These are phyloP conservation scores for Thermothelomyces thermophilus DNA, from an alignment of 2,329 filamentous ascomycete genomes.

Conservation along the genomic window DNA sequence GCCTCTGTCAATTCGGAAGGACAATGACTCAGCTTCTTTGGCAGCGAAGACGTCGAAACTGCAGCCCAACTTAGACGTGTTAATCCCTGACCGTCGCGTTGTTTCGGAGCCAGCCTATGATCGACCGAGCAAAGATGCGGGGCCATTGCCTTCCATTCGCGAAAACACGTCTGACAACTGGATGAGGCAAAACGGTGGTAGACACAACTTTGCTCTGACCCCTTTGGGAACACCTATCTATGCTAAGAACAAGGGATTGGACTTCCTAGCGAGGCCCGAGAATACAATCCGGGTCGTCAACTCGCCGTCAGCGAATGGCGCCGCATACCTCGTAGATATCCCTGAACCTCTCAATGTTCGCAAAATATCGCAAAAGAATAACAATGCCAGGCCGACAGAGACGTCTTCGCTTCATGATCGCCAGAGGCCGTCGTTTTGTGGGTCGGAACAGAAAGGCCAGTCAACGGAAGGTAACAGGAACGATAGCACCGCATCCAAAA, in stretches of 20 bases:
- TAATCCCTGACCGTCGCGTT: slow-evolving; percentile 36
- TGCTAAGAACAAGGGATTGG: slow-evolving; percentile 33
- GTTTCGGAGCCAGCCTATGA: slow-evolving; percentile 47
- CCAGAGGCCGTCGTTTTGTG: slow-evolving; percentile 3
- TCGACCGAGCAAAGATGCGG: slow-evolving; percentile 33
- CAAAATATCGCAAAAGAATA: slow-evolving; percentile 27
- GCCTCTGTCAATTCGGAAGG: slow-evolving; percentile 17
- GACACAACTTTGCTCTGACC: slow-evolving; percentile 41
- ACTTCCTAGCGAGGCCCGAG: slow-evolving; percentile 41
- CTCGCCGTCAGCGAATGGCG: slow-evolving; percentile 37
- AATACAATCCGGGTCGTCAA: slow-evolving; percentile 51
- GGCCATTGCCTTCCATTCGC: slow-evolving; percentile 43
- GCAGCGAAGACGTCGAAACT: slow-evolving; percentile 23
- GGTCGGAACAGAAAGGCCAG: slow-evolving; percentile 3
- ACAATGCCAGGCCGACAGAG: slow-evolving; percentile 2
- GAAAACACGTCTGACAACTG: slow-evolving; percentile 34
- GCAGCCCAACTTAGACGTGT: slow-evolving; percentile 13
- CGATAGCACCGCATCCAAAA: slow-evolving; percentile 28
- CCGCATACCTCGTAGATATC: slow-evolving; percentile 29
- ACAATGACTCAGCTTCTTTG: slow-evolving; percentile 16
- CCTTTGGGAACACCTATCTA: slow-evolving; percentile 30
- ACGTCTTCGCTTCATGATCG: not conserved
- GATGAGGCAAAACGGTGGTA: slow-evolving; percentile 26
- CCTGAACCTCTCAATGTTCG: slow-evolving; percentile 38
- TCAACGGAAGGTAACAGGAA: slow-evolving; percentile 10